phyloP scores from a whole-genome alignment of 1,284 basidiomycete species.

The Porphyrellus sp. region DNA sequence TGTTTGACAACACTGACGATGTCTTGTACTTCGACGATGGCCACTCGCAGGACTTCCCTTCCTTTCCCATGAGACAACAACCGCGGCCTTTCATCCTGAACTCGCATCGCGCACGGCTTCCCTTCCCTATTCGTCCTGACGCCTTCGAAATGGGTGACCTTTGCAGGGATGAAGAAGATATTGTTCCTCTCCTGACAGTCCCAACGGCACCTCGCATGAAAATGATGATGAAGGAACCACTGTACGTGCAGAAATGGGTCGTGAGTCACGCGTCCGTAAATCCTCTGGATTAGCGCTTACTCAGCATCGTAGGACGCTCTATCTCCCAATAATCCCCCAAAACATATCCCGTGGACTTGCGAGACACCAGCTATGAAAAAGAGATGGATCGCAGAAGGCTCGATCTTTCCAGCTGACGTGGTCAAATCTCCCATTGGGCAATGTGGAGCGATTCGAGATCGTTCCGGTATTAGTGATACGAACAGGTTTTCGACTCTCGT shows the following conservation, averaged over 20 bases:
- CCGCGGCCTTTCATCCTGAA: conserved; percentile 29
- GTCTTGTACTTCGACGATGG: conserved; percentile 13
- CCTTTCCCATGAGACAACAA: conserved; percentile 25
- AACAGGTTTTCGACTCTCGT: background rate
- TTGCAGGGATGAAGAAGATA: conserved; percentile 16
- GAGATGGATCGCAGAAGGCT: conserved; percentile 53
- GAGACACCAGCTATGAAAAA: conserved; percentile 30
- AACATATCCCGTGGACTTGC: conserved; percentile 46
- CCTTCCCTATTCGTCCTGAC: conserved; percentile 25
- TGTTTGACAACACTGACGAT: conserved; percentile 9
- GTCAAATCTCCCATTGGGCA: conserved; percentile 34
- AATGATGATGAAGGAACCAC: conserved; percentile 47
- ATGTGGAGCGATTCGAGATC: conserved; percentile 16
- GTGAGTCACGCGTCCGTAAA: conserved; percentile 38
- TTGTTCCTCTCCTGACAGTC: conserved; percentile 34
- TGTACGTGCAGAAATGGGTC: conserved; percentile 51
- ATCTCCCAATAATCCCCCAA: conserved; percentile 36
- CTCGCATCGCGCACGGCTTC: conserved; percentile 28
- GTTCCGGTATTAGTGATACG: background rate
- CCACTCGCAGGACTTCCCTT: conserved; percentile 16
- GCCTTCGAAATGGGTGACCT: conserved; percentile 26
- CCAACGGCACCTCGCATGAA: conserved; percentile 54
- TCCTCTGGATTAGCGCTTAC: conserved; percentile 7
- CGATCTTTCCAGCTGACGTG: conserved; percentile 43
- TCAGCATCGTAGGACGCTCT: conserved; percentile 31